phyloP scores from a whole-genome alignment of 2,329 filamentous ascomycete species.

The Delphinella strobiligena region DNA sequence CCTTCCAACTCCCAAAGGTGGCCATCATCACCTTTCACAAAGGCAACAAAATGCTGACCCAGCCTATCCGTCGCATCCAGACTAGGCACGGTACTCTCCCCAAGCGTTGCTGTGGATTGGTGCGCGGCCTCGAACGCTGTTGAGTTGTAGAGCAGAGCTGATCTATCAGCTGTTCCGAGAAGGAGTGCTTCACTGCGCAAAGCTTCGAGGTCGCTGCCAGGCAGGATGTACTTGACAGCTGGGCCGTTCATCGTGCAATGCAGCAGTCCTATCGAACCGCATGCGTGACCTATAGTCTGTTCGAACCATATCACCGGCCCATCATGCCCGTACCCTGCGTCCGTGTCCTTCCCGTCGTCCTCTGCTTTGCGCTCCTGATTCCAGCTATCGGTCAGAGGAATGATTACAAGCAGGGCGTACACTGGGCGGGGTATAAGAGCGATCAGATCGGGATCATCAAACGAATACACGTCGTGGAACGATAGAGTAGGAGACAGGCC shows the following conservation, averaged over 20 bases:
- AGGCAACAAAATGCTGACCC: slow-evolving; percentile 34
- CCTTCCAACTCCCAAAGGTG: slow-evolving; percentile 38
- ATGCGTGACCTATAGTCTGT: slow-evolving; percentile 47
- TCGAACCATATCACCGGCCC: slow-evolving; percentile 48
- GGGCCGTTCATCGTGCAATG: slow-evolving; percentile 43
- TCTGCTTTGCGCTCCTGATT: slow-evolving; percentile 29
- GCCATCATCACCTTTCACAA: slow-evolving; percentile 35
- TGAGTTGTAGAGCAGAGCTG: slow-evolving; percentile 39
- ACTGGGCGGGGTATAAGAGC: slow-evolving; percentile 40
- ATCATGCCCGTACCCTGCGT: slow-evolving; percentile 32
- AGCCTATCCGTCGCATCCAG: slow-evolving; percentile 19
- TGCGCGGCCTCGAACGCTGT: slow-evolving; percentile 32
- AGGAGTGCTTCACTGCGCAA: slow-evolving; percentile 32
- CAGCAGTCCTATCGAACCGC: slow-evolving; percentile 45
- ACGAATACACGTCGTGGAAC: slow-evolving; percentile 43
- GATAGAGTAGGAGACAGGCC: slow-evolving; percentile 34
- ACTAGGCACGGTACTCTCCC: too few species aligned
- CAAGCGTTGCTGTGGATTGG: too few species aligned
- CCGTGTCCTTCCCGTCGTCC: slow-evolving; percentile 28
- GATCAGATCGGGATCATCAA: slow-evolving; percentile 37
- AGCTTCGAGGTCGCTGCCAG: slow-evolving; percentile 30
- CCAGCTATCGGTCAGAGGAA: slow-evolving; percentile 29
- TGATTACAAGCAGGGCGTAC: slow-evolving; percentile 43
- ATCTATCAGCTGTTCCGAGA: slow-evolving; percentile 33
- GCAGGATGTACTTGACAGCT: slow-evolving; percentile 29